Evolutionary conservation across 75 land plant genomes (phyloP), one percentile per base, ranked within the genome.

Genomic region (Selaginella moellendorffii): DNA sequence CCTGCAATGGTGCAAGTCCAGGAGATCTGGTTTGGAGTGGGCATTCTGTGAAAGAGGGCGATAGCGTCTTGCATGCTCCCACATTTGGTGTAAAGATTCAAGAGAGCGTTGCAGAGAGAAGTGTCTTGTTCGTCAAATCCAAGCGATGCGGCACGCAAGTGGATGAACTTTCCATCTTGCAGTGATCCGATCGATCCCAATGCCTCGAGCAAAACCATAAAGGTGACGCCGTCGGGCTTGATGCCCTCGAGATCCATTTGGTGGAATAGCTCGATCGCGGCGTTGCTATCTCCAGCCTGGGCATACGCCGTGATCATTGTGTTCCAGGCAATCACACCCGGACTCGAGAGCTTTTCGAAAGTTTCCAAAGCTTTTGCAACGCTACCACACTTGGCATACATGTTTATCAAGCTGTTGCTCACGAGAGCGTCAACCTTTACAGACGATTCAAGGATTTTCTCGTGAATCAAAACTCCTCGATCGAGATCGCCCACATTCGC

Each of bases 321-420:
- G 14, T 14, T 36, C 46, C 46, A 36, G 10, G 46, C 10, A 36
- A 36, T 14, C 5, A 36, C 46, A 36, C 46, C 14, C 14, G 46
- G 46, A 5, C 14, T 14, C 14, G 5, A 14, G 5, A 36, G 5
- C 46, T 36, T 14, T 5, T 36, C 46, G 10, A 36, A 14, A 5
- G 46, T 14, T 36, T 5, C 46, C 14, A 5, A 5, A 36, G 46
- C 46, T 36, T 36, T 14, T 36, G 5, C 46, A 36, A 36, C 2
- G 24, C n/a, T 21, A 2, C 59, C 59, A 56, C 25, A 56, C 21
- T 56, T 56, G 9, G n/a, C 59, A 56, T 56, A 56, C 59, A 56
- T 56, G 59, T 56, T 25, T 8, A 56, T 56, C 25, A 56, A n/a
- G n/a, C 25, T 56, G 59, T 25, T 56, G 21, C n/a, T 25, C n/a